A percentile compares a stretch with the other conserved stretches of the same genome.
These are phyloP conservation scores for Phytopythium delawarense DNA, from an alignment of 352 stramenopile genomes.

Conservation along the genomic window DNA sequence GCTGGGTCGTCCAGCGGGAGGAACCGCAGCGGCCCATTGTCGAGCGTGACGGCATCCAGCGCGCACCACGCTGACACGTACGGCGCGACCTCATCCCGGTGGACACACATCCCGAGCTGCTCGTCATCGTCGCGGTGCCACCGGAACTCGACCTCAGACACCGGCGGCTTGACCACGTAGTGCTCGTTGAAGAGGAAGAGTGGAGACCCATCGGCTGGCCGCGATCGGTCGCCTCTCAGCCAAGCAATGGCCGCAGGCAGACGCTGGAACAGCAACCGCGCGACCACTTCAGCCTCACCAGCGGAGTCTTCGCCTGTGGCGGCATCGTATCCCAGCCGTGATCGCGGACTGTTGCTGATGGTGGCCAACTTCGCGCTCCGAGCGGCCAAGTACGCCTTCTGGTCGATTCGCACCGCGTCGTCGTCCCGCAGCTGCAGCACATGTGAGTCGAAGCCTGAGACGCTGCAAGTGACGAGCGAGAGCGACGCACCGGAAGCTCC, in stretches of 20 bases:
- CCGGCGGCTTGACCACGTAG: constrained; percentile 67
- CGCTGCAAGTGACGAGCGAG: not conserved
- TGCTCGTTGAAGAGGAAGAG: constrained; percentile 79
- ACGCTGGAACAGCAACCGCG: constrained; percentile 37
- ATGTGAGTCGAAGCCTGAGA: not conserved
- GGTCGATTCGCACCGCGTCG: constrained; percentile 19
- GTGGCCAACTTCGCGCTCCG: constrained; percentile 20
- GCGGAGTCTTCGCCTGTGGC: not conserved
- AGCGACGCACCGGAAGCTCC: constrained; percentile 35
- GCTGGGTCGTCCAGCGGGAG: constrained; percentile 21
- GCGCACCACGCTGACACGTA: constrained; percentile 73
- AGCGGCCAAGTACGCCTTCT: constrained; percentile 20
- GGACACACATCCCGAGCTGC: constrained; percentile 69
- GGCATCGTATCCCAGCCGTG: too few species aligned
- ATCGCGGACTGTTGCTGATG: not conserved
- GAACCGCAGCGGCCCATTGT: constrained; percentile 59
- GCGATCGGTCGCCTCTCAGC: not conserved
- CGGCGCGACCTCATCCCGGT: constrained; percentile 34
- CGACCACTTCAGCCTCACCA: constrained; percentile 6
- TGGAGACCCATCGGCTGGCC: constrained; percentile 6
- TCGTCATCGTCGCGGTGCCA: constrained; percentile 78
- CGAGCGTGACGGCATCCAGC: constrained; percentile 43
- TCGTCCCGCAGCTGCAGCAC: constrained; percentile 34
- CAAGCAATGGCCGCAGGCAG: constrained; percentile 21
- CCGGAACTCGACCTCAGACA: constrained; percentile 52